Evolutionary conservation across 1,284 basidiomycete species (phyloP), one percentile per base, ranked within the genome.

Genomic region (Irpex rosettiformis): DNA sequence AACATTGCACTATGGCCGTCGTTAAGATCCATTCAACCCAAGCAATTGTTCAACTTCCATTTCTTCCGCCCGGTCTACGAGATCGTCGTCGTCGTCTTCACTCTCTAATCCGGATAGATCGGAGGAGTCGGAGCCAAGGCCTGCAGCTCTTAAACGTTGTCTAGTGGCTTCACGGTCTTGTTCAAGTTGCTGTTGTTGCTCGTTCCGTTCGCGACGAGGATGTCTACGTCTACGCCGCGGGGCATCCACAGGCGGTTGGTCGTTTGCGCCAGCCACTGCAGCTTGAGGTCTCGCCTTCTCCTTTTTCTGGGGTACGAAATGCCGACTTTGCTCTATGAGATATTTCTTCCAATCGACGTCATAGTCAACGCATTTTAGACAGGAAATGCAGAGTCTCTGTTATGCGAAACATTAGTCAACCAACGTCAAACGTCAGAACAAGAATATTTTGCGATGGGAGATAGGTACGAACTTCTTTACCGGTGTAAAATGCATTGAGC

Each of bases 341-440:
- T 28, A 27, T 13, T 29, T 37, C 21, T 57, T 28, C 56, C 55
- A 60, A 4, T 54, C 10, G 6, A 24, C 27, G 28, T 60, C 59
- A 52, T 60, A 58, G 3, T 42, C 43, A 18, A 58, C 47, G 52
- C 59, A 60, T 27, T 57, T 60, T 52, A 60, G 43, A 11, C 56
- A 40, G 3, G 16, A 60, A 4, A 60, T 56, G 13, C 59, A 52
- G 11, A 60, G 29, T 18, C 16, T 13, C 56, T 60, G 40, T 29
- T 37, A 8, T n/a, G n/a, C n/a, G n/a, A n/a, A n/a, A n/a, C n/a
- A n/a, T n/a, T n/a, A n/a, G n/a, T n/a, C n/a, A n/a, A n/a, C n/a
- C n/a, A n/a, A n/a, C n/a, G n/a, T n/a, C n/a, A n/a, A n/a, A n/a
- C n/a, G n/a, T n/a, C n/a, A n/a, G n/a, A n/a, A n/a, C n/a, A n/a